Conservation (phyloP, 208 protist genomes). For the Crithidia mellificae region DNA sequence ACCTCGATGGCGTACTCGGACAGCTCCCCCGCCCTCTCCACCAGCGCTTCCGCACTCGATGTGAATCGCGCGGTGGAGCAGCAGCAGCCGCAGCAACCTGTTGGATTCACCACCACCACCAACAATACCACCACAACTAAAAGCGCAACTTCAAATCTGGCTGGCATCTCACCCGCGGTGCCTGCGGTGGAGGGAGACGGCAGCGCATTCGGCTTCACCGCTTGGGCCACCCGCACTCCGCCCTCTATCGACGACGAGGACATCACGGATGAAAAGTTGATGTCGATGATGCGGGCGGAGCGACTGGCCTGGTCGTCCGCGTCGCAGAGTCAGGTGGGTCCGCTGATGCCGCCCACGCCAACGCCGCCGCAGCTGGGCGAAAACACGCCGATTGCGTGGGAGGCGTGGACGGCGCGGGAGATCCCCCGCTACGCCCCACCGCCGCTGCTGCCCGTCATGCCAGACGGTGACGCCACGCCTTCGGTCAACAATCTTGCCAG, state of each 20-base stretch:
- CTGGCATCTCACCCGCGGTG: background rate
- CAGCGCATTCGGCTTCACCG: conserved; percentile 7
- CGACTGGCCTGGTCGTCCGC: conserved; percentile 30
- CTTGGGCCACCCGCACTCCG: conserved; percentile 25
- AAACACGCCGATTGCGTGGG: conserved; percentile 48
- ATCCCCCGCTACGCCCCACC: conserved; percentile 26
- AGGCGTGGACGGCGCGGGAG: conserved; percentile 40
- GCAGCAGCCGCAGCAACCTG: conserved; percentile 1
- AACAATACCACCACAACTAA: too few species aligned
- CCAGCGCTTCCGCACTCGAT: background rate
- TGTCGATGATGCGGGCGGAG: conserved; percentile 40
- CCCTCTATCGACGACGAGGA: conserved; percentile 32
- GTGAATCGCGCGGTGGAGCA: background rate
- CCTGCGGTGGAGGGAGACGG: background rate
- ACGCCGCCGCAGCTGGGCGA: conserved; percentile 36
- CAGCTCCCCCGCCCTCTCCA: background rate
- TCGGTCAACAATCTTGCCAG: background rate
- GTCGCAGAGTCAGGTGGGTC: conserved; percentile 1
- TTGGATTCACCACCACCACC: too few species aligned
- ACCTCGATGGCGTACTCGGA: background rate
- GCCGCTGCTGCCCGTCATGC: conserved; percentile 6
- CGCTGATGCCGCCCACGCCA: conserved; percentile 58
- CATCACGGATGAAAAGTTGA: conserved; percentile 43
- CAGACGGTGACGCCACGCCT: background rate
- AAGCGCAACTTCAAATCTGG: background rate